Base-by-base conservation (phyloP, 129 eudicot genomes). In the Chrysanthemum makinoi region DNA sequence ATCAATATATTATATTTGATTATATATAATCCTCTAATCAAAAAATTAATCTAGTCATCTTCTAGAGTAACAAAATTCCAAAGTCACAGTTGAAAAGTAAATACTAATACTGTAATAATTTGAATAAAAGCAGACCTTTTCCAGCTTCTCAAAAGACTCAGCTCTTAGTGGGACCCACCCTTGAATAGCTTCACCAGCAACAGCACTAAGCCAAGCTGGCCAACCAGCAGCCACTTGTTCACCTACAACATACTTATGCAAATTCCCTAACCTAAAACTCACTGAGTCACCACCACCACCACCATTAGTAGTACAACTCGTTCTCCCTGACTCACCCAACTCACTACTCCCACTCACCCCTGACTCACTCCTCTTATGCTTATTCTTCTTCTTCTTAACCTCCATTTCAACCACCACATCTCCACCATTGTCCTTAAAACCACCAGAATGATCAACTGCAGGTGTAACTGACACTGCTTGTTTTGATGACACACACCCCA, bases 141-240 rank as follows among this genome's bases (percentile, higher is more conserved):
- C 97, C 24, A 90, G 77, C 61, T 90, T 90, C 75, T 90, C 87
- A 73, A 85, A 90, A 10, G 95, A 90, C 55, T 90, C 96, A 10
- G 96, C 89, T 79, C 63, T 85, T 19, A 85, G 89, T 14, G 95
- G 96, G 65, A 90, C 87, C 96, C 90, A 88, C 8, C 97, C 97
- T 59, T 88, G 88, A 79, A 91, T 84, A 51, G 96, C 96, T 82
- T 86, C 93, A 64, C 96, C 87, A 22, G 96, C 96, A 35, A 91
- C 96, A 20, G 96, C 95, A 73, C 81, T 87, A 51, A 90, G 89
- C 97, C 97, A 90, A 68, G 94, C 95, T 60, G 97, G 97, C 97
- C 97, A 90, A n/a, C 97, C 97, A 57, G 97, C 97, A 44, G 97
- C 97, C 69, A 83, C 89, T 30, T 86, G 95, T 65, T 88, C 95